phyloP scores from a whole-genome alignment of 257 asterid species.

The Capsicum rhomboideum region DNA sequence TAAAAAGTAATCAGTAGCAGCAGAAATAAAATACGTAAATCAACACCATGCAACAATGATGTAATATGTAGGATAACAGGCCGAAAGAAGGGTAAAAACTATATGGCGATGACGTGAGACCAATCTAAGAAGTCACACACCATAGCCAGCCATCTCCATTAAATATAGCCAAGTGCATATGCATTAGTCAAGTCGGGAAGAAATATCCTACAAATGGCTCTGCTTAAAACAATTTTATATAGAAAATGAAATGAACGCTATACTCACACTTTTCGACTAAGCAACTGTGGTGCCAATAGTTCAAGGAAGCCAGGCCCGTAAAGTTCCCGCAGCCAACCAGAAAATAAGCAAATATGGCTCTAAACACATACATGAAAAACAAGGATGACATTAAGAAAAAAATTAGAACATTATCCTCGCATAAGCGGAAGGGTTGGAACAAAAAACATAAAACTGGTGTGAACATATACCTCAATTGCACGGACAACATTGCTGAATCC shows the following conservation, averaged over 20 bases:
- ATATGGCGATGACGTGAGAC: background rate
- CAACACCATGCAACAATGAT: background rate
- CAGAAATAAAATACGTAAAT: background rate
- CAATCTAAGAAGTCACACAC: background rate
- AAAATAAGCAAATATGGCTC: conserved; percentile 75
- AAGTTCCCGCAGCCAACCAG: conserved; percentile 84
- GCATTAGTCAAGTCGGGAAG: background rate
- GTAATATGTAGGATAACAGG: background rate
- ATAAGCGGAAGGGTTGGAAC: background rate
- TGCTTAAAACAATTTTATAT: background rate
- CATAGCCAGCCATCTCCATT: background rate
- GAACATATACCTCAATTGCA: conserved; percentile 66
- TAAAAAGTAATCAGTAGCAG: background rate
- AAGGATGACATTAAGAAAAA: background rate
- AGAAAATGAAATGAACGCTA: background rate
- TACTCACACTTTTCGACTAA: conserved; percentile 88
- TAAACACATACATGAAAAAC: conserved; percentile 20
- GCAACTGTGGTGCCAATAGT: conserved; percentile 72
- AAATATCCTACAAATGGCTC: background rate
- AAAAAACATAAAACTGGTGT: background rate
- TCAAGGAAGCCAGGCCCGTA: conserved; percentile 88
- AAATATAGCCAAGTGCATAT: background rate
- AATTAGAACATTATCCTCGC: background rate
- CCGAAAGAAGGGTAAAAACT: background rate
- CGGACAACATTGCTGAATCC: conserved; percentile 79